Conservation (phyloP, 2,329 filamentous ascomycete species). For the Trichoderma gracile region DNA sequence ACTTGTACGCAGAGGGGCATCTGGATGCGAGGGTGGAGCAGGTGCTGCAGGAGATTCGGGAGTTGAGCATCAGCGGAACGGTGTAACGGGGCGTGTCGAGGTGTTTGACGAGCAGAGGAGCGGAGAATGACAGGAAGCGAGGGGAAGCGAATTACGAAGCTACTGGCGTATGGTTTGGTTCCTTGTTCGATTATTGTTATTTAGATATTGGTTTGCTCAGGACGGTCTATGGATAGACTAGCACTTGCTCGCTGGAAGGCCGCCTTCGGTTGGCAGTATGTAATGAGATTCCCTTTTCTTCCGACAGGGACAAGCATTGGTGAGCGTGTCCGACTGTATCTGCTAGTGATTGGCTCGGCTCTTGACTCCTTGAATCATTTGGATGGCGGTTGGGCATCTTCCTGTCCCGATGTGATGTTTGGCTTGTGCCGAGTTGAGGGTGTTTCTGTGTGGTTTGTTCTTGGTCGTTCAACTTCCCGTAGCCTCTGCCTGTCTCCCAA, state of each 20-base stretch:
- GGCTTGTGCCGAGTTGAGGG: background rate
- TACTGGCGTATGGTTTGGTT: slow-evolving; percentile 34
- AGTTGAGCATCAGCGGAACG: slow-evolving; percentile 84
- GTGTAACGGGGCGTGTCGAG: slow-evolving; percentile 46
- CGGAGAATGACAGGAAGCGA: slow-evolving; percentile 7
- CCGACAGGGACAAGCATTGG: background rate
- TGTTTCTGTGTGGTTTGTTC: background rate
- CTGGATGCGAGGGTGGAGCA: slow-evolving; percentile 91
- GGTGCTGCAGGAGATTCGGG: slow-evolving; percentile 93
- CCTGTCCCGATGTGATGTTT: background rate
- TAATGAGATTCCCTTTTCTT: background rate
- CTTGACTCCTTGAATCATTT: too few species aligned
- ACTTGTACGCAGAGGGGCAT: slow-evolving; percentile 93
- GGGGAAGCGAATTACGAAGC: slow-evolving; percentile 25
- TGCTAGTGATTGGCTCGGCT: background rate
- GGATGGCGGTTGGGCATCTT: too few species aligned
- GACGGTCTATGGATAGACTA: slow-evolving; percentile 34
- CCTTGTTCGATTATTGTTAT: slow-evolving; percentile 32
- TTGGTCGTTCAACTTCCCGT: background rate
- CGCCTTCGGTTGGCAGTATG: background rate
- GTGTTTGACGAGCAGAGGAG: slow-evolving; percentile 6
- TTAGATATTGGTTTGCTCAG: slow-evolving; percentile 32
- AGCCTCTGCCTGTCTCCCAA: slow-evolving; percentile 37
- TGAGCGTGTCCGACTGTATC: background rate
- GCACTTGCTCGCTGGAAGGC: slow-evolving; percentile 7